A percentile compares a stretch with the other conserved stretches of the same genome.
Evolutionary conservation across 768 basidiomycete species (phyloP).

Genomic region (Podaxis carcinomalis): DNA sequence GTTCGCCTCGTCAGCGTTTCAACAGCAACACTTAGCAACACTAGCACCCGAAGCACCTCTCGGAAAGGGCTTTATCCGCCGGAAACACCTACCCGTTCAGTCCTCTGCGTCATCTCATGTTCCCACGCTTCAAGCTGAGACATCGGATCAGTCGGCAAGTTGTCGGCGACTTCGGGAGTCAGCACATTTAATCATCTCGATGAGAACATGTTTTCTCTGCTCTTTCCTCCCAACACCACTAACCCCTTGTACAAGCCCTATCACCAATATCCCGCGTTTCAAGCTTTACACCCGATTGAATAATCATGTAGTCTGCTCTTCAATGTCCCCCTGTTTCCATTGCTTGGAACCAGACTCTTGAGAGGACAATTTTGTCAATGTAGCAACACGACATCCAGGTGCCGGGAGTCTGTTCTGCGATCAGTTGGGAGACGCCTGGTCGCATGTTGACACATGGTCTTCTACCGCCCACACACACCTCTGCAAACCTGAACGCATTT

Average conservation of each 20-base stretch:
- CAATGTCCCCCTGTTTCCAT: too few relatives aligned
- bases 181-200: background rate
- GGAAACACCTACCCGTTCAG: too few relatives aligned
- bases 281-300: background rate
- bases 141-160: background rate
- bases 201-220: background rate
- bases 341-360: too few relatives aligned
- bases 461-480: background rate
- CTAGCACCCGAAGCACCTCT: background rate
- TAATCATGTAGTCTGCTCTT: too few relatives aligned
- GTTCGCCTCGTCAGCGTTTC: background rate
- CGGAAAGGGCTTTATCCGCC: conserved; percentile 2
- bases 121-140: background rate
- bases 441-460: background rate
- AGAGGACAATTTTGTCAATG: background rate
- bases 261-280: background rate
- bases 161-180: too few relatives aligned
- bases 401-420: background rate
- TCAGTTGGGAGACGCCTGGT: background rate
- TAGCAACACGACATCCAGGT: background rate
- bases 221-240: too few relatives aligned
- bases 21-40: background rate
- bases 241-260: background rate
- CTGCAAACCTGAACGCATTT: background rate
- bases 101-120: background rate